A percentile compares a stretch with the other conserved stretches of the same genome.
These are phyloP conservation scores for Parasarocladium wereldwijsianum DNA, from an alignment of 2,329 filamentous ascomycete genomes.

Conservation along the genomic window DNA sequence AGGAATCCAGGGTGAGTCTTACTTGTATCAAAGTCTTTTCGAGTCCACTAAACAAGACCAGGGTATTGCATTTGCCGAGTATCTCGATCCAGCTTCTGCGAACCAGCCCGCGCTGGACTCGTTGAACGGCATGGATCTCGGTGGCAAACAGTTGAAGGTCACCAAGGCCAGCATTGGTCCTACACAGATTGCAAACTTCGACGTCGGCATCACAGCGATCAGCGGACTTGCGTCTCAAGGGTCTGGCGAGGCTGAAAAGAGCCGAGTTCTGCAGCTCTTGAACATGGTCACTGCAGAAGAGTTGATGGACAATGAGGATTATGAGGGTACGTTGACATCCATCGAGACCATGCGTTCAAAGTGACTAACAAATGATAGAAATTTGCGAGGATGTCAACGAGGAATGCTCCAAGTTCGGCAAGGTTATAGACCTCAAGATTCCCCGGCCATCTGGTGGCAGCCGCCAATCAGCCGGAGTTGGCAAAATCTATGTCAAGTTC, in stretches of 20 bases:
- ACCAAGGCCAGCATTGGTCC: constrained; percentile 81
- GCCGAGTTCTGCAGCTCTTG: constrained; percentile 76
- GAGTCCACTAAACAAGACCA: constrained; percentile 24
- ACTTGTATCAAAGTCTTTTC: neutral
- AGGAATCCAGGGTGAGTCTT: constrained; percentile 66
- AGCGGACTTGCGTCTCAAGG: constrained; percentile 91
- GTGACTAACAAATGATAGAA: constrained; percentile 45
- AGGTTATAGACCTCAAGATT: constrained; percentile 78
- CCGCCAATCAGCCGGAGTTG: constrained; percentile 75
- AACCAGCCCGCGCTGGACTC: constrained; percentile 83
- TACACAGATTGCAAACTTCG: constrained; percentile 80
- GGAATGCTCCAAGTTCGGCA: constrained; percentile 84
- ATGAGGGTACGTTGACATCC: constrained; percentile 53
- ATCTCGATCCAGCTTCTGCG: constrained; percentile 51
- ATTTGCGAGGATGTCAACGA: constrained; percentile 90
- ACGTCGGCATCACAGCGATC: constrained; percentile 96
- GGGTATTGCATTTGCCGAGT: constrained; percentile 96
- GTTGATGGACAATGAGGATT: constrained; percentile 84
- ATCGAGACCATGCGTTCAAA: neutral
- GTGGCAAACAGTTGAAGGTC: constrained; percentile 74
- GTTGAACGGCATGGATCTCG: constrained; percentile 85
- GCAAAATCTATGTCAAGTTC: constrained; percentile 97
- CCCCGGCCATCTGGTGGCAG: constrained; percentile 73
- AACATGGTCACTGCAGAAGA: constrained; percentile 99
- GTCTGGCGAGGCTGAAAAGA: constrained; percentile 61